Evolutionary conservation across 768 basidiomycete genomes (phyloP), one percentile per base, ranked within the genome.

Genomic region (Favolaschia claudopus): DNA sequence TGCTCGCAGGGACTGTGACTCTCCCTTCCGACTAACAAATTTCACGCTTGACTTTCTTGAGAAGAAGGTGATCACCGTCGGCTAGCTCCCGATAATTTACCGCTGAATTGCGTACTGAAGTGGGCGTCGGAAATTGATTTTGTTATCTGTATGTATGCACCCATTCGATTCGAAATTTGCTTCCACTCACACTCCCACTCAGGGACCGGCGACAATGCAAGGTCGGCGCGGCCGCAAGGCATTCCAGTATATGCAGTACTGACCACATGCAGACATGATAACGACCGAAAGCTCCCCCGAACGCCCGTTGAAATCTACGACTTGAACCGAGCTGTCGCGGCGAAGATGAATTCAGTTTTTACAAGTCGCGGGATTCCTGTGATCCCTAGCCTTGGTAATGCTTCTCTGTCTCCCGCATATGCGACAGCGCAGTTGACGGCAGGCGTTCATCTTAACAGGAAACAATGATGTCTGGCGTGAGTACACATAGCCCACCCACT

Each of bases 401-500:
- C 13, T 14, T 62, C 25, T 37, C 4, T 10, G 15, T 49, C 6
- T 28, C 32, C 44, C 10, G 25, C 12, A 7, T 7, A 17, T 27
- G 43, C 20, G 25, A 13, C 24, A 19, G 32, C n/a, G 9, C n/a
- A 27, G 4, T 20, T 51, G 33, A 42, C 24, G 27, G 15, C 6
- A 29, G 13, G n/a, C 29, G 36, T 34, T n/a, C 17, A 27, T 14
- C 10, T 20, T 60, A 22, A n/a, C 60, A 91, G 93, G 93, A 22
- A 96, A 96, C 74, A 96, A 96, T 72, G 94, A 96, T 77, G 83
- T 96, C 45, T 95, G 91, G 86, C 93, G 89, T 91, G 75, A 80
- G 88, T 77, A 15, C 7, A 43, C 24, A 15, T 58, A 43, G 17
- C 27, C 38, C 38, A 17, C 17, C 13, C 15, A 39, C 14, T 31